A percentile compares a stretch with the other conserved stretches of the same genome.
Evolutionary conservation across 306 rosid genomes (phyloP).

Genomic region (Purshia tridentata): DNA sequence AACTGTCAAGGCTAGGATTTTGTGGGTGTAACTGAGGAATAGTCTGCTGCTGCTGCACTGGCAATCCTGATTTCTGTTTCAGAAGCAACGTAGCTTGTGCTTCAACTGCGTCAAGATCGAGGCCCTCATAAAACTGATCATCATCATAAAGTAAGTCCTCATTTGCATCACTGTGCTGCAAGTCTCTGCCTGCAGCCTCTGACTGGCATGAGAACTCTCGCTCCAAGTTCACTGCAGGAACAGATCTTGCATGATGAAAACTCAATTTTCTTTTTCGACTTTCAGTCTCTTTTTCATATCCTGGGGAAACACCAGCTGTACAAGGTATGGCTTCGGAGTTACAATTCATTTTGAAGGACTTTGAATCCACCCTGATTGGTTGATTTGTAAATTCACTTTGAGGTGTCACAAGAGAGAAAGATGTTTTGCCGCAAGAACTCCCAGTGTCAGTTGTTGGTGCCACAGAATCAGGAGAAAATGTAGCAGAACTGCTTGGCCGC

Average conservation of each 20-base stretch:
- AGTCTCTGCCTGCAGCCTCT: conserved; percentile 38
- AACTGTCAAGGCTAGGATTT: conserved; percentile 26
- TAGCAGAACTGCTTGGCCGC: conserved; percentile 31
- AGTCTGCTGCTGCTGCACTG: conserved; percentile 37
- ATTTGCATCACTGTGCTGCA: conserved; percentile 23
- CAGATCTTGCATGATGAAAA: conserved; percentile 41
- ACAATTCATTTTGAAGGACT: conserved; percentile 31
- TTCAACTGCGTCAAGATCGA: conserved; percentile 82
- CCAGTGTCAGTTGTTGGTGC: conserved; percentile 43
- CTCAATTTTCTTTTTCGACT: conserved; percentile 54
- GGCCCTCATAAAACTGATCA: conserved; percentile 62
- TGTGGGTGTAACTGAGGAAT: conserved; percentile 33
- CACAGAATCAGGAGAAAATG: conserved; percentile 43
- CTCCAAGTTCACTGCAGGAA: conserved; percentile 66
- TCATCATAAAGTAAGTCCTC: conserved; percentile 55
- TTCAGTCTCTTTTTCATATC: conserved; percentile 32
- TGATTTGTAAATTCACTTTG: conserved; percentile 28
- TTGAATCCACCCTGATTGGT: conserved; percentile 34
- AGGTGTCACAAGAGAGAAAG: conserved; percentile 37
- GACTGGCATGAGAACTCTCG: conserved; percentile 47
- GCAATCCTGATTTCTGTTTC: conserved; percentile 48
- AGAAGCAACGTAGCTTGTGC: conserved; percentile 73
- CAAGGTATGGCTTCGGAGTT: conserved; percentile 41
- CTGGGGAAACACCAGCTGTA: conserved; percentile 27
- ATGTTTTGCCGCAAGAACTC: conserved; percentile 41